Base-by-base conservation (phyloP, 2,329 filamentous ascomycete genomes). In the Sclerotinia trifoliorum region DNA sequence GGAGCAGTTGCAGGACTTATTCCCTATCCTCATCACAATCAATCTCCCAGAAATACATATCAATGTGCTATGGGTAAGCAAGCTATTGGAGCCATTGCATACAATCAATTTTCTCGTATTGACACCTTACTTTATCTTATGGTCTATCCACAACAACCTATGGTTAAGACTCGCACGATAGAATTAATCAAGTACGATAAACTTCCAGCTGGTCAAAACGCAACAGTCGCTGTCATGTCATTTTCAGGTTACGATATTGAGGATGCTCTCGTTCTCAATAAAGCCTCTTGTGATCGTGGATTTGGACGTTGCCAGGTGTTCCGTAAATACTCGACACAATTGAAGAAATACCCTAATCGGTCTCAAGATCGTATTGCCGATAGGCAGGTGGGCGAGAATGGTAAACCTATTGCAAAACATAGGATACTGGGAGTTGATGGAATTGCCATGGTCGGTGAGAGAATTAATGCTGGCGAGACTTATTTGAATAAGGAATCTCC, bases 21-120 rank as follows among this genome's bases (percentile, higher is more conserved):
- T 78, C 95, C 95, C 5, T 99, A 98, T 77, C 95, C 95, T 11
- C 95, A 99, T 79, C 95, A 99, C 83, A 99, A 99, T 80, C 95
- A 99, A 79, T 99, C 96, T 21, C 95, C 95, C 13, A 87, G 95
- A 84, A 99, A 99, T 78, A 99, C 95, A 0, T 99, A 99, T 77
- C 94, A 98, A 84, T 97, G 94, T 81, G 95, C 95, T 81, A 99
- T 99, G 95, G 95, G 95, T 86, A 99, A 99, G 82, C 95, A 99
- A 90, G 95, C 95, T 51, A 98, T 99, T 78, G 95, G 95, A 46
- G 94, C 94, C 46, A 98, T 99, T 77, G 95, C 94, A 21, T 96
- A 97, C 78, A 99, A 99, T 78, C 95, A 99, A 79, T 97, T 97
- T 81, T 92, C 94, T 75, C 90, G 95, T 68, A 97, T 99, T 78